Evolutionary conservation across 179 eudicot species (phyloP), one percentile per base, ranked within the genome.

Genomic region (Beta corolliflora): DNA sequence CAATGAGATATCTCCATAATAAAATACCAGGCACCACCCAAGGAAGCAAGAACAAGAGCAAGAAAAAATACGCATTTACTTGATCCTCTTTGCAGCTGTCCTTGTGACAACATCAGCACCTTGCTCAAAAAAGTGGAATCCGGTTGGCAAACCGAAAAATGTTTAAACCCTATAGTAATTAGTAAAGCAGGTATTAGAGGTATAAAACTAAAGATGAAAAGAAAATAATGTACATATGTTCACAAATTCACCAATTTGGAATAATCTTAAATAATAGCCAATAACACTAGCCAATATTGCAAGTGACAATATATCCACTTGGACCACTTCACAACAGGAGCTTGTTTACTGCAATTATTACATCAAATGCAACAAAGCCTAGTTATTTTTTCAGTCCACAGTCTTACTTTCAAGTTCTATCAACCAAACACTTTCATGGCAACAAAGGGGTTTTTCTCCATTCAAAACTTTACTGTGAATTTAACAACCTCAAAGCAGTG

Each of bases 71-170:
- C 72, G 4, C 54, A 48, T 88, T 87, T 91, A 96, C 99, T 93
- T 96, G 83, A 96, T 96, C 85, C 99, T 92, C 92, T 92, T 94
- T 83, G 84, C 25, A 63, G 98, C 97, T 85, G 97, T 92, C 85
- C 99, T 91, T 66, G 99, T 94, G 83, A 96, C 97, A 81, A 96
- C 99, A 90, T 96, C 99, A 84, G 98, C 99, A 79, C 99, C 99
- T 94, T 96, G 98, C 95, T 96, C 98, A 41, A 96, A 96, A 61
- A 88, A 96, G 97, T 31, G 99, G 99, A 82, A 96, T 96, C 67
- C 99, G 97, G 77, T 96, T 96, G 83, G 99, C 98, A 82, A 94
- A 96, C 59, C 99, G 93, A 84, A 96, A 96, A 59, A 96, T 90
- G 84, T 96, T 96, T 81, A 96, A 82, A 73, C 99, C 99, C 99